Evolutionary conservation across 257 asterid species (phyloP).

Genomic region (Ophiorrhiza pumila): DNA sequence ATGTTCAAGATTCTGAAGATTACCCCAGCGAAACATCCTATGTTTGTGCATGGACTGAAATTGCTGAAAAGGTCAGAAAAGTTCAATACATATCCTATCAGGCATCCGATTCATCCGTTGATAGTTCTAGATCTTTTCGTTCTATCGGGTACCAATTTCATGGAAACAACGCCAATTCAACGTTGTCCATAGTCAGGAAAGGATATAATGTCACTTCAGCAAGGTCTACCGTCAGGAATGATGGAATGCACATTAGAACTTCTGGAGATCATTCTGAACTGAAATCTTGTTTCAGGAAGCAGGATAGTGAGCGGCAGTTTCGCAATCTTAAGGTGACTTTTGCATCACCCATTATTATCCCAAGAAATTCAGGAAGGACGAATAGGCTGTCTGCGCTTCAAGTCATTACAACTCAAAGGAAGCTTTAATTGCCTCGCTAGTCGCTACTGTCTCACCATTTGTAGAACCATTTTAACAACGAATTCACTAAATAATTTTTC

Average conservation of each 20-base stretch:
- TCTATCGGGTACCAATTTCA: neutral
- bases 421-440: slow-evolving; percentile 6
- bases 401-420: neutral
- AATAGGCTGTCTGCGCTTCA: neutral
- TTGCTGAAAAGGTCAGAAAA: neutral
- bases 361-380: neutral
- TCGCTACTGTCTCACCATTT: neutral
- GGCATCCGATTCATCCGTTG: slow-evolving; percentile 8
- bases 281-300: slow-evolving; percentile 25
- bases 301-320: slow-evolving; percentile 18
- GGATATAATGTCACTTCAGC: neutral
- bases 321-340: slow-evolving; percentile 28
- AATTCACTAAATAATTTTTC: neutral
- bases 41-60: neutral
- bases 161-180: slow-evolving; percentile 1
- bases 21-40: slow-evolving; percentile 4
- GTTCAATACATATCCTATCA: neutral
- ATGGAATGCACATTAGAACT: neutral
- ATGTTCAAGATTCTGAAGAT: slow-evolving; percentile 8
- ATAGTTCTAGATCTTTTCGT: neutral
- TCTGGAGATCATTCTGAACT: slow-evolving; percentile 6
- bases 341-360: slow-evolving; percentile 10
- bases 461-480: neutral
- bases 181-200: neutral
- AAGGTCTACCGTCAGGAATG: neutral